Conservation (phyloP, 2,329 filamentous ascomycete species). For the Sporothrix humicola region DNA sequence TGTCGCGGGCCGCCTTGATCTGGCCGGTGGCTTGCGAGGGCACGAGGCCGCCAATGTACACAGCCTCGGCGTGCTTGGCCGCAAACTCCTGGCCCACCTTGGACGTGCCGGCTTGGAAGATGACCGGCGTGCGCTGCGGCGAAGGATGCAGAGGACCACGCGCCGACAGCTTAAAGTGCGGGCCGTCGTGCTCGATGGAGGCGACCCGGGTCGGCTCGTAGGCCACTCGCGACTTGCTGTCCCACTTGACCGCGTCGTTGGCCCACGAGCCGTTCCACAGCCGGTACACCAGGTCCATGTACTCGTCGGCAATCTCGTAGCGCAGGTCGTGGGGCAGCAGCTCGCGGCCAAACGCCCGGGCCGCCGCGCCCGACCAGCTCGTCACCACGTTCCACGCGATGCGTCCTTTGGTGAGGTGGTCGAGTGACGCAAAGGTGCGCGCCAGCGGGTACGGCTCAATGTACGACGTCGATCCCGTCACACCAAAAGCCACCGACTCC, state of each 20-base stretch:
- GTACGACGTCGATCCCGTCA: constrained; percentile 36
- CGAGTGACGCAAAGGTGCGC: constrained; percentile 33
- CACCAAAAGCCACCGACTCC: constrained; percentile 35
- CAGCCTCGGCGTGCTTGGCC: constrained; percentile 39
- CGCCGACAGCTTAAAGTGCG: constrained; percentile 25
- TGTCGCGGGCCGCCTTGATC: constrained; percentile 33
- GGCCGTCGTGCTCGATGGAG: constrained; percentile 31
- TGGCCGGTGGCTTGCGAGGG: constrained; percentile 32
- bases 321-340: constrained; percentile 39
- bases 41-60: constrained; percentile 39
- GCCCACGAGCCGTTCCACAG: constrained; percentile 34
- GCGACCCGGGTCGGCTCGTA: constrained; percentile 27
- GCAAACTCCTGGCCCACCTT: constrained; percentile 38
- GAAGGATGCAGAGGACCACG: constrained; percentile 23
- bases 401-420: constrained; percentile 37
- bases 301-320: constrained; percentile 40
- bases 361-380: constrained; percentile 33
- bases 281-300: constrained; percentile 38
- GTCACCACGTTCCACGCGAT: constrained; percentile 40
- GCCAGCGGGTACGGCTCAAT: constrained; percentile 35
- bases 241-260: constrained; percentile 32
- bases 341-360: constrained; percentile 35
- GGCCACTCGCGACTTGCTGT: constrained; percentile 7
- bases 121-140: constrained; percentile 37
- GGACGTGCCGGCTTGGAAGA: constrained; percentile 41